A percentile compares a stretch with the other conserved stretches of the same genome.
Conservation (phyloP, 31 red algal species). For the Odonthalia washingtoniensis region DNA sequence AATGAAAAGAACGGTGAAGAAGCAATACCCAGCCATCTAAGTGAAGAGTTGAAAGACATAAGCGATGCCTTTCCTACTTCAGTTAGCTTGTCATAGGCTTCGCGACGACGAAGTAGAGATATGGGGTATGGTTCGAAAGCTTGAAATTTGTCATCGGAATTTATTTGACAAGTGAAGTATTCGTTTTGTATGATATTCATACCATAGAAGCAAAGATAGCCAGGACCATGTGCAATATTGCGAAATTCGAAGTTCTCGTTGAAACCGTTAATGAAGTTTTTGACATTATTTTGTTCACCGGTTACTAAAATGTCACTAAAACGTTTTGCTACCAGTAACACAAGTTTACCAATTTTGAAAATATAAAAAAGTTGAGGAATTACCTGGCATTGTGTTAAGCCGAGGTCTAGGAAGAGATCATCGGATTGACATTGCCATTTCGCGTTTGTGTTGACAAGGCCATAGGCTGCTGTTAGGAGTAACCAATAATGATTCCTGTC, state of each 20-base stretch:
- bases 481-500: background rate
- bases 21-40: slow-evolving; percentile 10
- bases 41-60: slow-evolving; percentile 1
- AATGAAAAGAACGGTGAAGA: background rate
- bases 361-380: slow-evolving; percentile 28
- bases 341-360: background rate
- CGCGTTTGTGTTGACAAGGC: slow-evolving; percentile 29
- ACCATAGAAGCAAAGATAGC: background rate
- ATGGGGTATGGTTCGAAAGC: slow-evolving; percentile 15
- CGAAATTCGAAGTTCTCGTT: background rate
- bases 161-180: background rate
- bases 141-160: background rate
- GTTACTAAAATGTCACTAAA: slow-evolving; percentile 15
- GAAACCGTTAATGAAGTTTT: background rate
- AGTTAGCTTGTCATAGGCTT: background rate
- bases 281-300: background rate
- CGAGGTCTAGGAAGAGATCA: background rate
- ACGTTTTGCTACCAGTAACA: background rate
- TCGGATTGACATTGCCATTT: slow-evolving; percentile 30
- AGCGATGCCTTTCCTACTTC: background rate
- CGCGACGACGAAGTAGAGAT: background rate
- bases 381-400: background rate
- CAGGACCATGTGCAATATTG: background rate
- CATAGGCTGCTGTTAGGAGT: too few relatives aligned
- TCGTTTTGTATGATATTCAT: too few relatives aligned